Evolutionary conservation across 768 basidiomycete species (phyloP), one percentile per base, ranked within the genome.

Genomic region (Boletus rufocinnamomeus): DNA sequence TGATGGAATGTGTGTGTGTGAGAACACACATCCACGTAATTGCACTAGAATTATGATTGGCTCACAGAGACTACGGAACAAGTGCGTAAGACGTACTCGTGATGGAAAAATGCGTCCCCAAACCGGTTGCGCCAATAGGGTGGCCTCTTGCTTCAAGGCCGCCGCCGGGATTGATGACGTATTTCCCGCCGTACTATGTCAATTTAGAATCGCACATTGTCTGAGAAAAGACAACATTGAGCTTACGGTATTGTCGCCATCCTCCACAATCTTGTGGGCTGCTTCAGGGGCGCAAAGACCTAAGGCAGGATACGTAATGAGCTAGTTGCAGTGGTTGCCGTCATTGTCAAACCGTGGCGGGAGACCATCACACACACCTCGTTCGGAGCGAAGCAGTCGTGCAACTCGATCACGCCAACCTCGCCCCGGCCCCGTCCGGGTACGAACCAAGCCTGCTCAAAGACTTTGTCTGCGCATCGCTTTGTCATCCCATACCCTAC

Each of bases 91-190:
- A 72, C 86, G 45, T 70, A 87, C 87, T 89, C 64, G 86, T 81
- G 61, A 91, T 87, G 65, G 88, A 90, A 70, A 89, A 89, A 66
- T 89, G 88, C 89, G 91, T 91, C 25, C 85, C 88, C 5, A 91
- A 73, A 1, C 90, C 89, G 8, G 88, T 91, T 0, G 89, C 89
- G 21, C 89, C 89, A 25, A 91, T 79, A 4, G 90, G 90, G 65
- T 93, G 89, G 1, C 91, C 91, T 66, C 91, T 91, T 21, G 89
- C 87, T 67, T 93, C 90, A 10, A 93, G 80, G 0, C 91, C 89
- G n/a, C 91, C 89, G 49, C 87, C 88, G 0, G 91, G 88, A 64
- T 93, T 93, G 47, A 93, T 74, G 13, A 93, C 88, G 49, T 82
- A 93, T 70, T 90, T 89, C 7, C 91, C 91, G 21, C 88, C 89